Percentiles rank a stretch among this genome's conserved stretches.
These are phyloP conservation scores for Dendrobium catenatum DNA, from an alignment of 106 monocot species.

Conservation along the genomic window DNA sequence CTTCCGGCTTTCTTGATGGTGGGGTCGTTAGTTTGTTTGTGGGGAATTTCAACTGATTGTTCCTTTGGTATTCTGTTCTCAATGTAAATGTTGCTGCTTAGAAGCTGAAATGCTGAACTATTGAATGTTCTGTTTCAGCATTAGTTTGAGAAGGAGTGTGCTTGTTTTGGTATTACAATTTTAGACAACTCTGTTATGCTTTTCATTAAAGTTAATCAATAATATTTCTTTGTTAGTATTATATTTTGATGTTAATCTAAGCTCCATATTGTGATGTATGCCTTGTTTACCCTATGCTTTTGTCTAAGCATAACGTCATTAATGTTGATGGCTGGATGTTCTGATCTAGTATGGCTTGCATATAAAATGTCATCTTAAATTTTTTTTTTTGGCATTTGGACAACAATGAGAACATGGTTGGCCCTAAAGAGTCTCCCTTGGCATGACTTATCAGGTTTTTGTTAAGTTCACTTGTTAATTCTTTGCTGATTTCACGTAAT, in stretches of 20 bases:
- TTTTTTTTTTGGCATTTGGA: neutral
- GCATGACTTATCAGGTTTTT: no score
- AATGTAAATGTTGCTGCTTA: neutral
- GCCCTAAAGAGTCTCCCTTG: neutral
- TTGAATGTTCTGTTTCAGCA: neutral
- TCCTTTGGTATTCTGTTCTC: neutral
- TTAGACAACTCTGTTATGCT: neutral
- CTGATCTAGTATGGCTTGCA: neutral
- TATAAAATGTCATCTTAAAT: neutral
- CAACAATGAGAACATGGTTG: neutral
- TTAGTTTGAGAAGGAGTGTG: neutral
- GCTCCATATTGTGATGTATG: neutral
- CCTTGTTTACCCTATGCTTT: neutral
- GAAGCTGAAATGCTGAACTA: constrained; percentile 1
- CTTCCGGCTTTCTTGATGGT: neutral
- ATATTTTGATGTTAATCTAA: neutral
- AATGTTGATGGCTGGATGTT: neutral
- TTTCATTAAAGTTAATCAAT: neutral
- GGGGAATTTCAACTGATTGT: neutral
- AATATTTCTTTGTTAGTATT: neutral
- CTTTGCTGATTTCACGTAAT: no score
- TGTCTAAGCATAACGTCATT: neutral
- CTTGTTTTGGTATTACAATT: neutral
- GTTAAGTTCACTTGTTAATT: no score
- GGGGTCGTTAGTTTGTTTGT: neutral